Conservation (phyloP, 495 filamentous ascomycete species). For the Lineolata rhizophorae region DNA sequence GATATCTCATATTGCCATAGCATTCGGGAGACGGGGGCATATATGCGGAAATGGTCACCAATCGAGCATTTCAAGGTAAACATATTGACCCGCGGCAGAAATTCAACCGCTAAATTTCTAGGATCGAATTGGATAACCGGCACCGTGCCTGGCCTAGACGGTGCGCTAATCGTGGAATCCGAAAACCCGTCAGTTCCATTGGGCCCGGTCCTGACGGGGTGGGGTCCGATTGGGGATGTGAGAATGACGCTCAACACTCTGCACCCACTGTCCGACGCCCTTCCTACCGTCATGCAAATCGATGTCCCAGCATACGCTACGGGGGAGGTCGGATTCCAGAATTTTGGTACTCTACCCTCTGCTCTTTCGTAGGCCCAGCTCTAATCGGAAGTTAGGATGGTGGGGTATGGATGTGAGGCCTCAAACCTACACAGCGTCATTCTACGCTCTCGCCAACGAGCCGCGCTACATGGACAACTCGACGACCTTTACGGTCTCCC, state of each 20-base stretch:
- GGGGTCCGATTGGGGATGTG: constrained; percentile 5
- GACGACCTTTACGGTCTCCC: constrained; percentile 5
- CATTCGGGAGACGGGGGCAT: constrained; percentile 13
- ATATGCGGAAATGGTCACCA: constrained; percentile 13
- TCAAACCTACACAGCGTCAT: constrained; percentile 11
- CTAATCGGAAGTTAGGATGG: constrained; percentile 4
- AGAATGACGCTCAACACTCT: constrained; percentile 5
- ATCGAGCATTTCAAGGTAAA: constrained; percentile 14
- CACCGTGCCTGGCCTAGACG: not conserved
- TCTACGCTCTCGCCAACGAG: constrained; percentile 9
- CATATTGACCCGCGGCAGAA: constrained; percentile 1
- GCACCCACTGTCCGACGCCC: constrained; percentile 8
- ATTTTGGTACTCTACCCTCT: not conserved
- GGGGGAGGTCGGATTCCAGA: constrained; percentile 10
- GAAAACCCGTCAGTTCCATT: constrained; percentile 1
- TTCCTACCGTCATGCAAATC: constrained; percentile 8
- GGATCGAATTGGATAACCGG: constrained; percentile 4
- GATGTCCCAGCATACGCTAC: constrained; percentile 6
- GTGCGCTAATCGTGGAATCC: not conserved
- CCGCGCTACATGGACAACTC: constrained; percentile 3
- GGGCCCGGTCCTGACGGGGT: constrained; percentile 7
- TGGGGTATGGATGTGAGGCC: constrained; percentile 13
- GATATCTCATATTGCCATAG: too few species aligned
- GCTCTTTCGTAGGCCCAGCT: not conserved
- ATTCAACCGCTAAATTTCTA: not conserved